Evolutionary conservation across 1,284 basidiomycete species (phyloP), one percentile per base, ranked within the genome.

Genomic region (Athelia psychrophila): DNA sequence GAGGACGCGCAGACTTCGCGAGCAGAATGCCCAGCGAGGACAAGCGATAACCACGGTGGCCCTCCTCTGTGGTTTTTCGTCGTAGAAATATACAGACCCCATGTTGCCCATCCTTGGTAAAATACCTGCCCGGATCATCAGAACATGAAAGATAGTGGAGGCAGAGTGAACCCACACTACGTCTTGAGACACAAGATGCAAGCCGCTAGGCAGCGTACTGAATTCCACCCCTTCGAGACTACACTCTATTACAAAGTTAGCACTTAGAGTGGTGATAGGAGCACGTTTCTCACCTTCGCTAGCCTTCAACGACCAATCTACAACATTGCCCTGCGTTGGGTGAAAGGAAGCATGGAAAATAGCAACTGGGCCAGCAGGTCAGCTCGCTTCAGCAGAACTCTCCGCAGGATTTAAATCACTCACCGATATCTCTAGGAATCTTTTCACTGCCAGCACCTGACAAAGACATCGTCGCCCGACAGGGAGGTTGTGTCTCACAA

Each of bases 291-390:
- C 51, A 84, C 87, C 84, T 54, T 88, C 78, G 60, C 72, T 79
- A 18, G 82, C 79, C 59, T 83, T 88, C 24, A 85, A 63, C 36
- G 74, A 80, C 88, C 89, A 91, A 66, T 91, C 88, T 22, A 91
- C 71, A 15, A 84, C 66, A 64, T 89, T 91, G 12, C 88, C 88
- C 58, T 81, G 77, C 12, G 88, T 91, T 2, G 88, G 86, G 67
- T 91, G 88, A 60, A 91, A 91, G 15, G 88, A 88, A 32, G 84
- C 78, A 69, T 91, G 88, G 57, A 91, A 91, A 63, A 91, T 86
- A 15, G 88, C 86, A 60, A 88, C 88, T 91, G 27, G 49, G 6
- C 23, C 44, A 25, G 38, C n/a, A 42, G 5, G 6, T 18, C 27
- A 44, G 25, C 25, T 47, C 24, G 25, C 27, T 23, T 53, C 5